Evolutionary conservation across 768 basidiomycete genomes (phyloP).

Genomic region (Psilocybe cubensis): DNA sequence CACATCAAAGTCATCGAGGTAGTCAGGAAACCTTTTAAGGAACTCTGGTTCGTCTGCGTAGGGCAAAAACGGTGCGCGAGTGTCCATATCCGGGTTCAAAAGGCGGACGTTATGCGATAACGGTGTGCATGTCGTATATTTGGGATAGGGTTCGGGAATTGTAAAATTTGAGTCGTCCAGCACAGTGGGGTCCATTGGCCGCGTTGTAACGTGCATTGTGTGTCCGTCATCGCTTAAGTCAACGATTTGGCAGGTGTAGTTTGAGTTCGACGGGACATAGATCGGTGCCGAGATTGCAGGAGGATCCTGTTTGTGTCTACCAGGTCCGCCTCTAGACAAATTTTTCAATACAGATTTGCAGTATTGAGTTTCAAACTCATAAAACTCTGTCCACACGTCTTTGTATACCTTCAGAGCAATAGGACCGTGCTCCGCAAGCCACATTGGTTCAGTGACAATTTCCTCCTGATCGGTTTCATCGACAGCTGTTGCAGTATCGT

Average conservation of each 20-base stretch:
- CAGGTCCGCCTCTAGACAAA: constrained; percentile 1
- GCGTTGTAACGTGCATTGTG: not conserved
- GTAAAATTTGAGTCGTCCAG: not conserved
- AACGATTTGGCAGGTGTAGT: not conserved
- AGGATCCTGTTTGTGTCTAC: not conserved
- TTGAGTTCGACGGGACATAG: not conserved
- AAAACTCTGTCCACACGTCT: constrained; percentile 48
- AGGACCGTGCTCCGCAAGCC: constrained; percentile 17
- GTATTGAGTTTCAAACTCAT: constrained; percentile 42
- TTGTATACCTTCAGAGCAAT: constrained; percentile 35
- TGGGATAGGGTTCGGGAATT: constrained; percentile 21
- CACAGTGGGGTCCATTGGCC: not conserved
- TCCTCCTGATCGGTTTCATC: too few relatives aligned
- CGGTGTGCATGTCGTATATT: constrained; percentile 54
- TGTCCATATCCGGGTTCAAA: not conserved
- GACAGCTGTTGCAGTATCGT: too few relatives aligned
- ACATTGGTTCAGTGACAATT: not conserved
- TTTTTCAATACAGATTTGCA: constrained; percentile 20
- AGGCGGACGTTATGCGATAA: constrained; percentile 32
- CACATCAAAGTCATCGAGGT: constrained; percentile 27
- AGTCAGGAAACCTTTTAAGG: constrained; percentile 17
- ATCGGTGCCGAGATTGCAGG: not conserved
- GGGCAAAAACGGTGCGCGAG: constrained; percentile 38
- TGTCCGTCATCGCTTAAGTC: not conserved
- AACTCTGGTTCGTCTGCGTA: constrained; percentile 52